Base-by-base conservation (phyloP, 177 flowering plant species). In the Telopea speciosissima region DNA sequence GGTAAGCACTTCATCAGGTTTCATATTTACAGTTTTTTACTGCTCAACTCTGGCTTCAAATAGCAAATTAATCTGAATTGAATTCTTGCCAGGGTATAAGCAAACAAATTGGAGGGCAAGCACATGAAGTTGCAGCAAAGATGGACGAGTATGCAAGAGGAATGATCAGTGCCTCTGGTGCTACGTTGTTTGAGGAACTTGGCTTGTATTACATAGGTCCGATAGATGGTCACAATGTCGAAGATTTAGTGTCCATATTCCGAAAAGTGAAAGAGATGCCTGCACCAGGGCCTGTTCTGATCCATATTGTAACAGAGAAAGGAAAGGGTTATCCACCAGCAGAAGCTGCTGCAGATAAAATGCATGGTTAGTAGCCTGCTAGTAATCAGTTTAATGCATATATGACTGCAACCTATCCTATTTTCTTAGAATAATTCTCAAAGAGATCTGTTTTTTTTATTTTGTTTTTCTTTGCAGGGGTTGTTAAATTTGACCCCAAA, bases 321-420 rank as follows among this genome's bases (percentile, higher is more conserved):
- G 97, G 98, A 33, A 92, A 90, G 73, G 98, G 97, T 4, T 94
- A 90, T 75, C 86, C 95, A 7, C 96, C 93, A 24, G 98, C 98
- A 0, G 95, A 90, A 81, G 86, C 82, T 4, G 97, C 98, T 28
- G 83, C 88, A 22, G 98, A 94, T 75, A 92, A 76, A 82, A 89
- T 89, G 96, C 98, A 94, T 74, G 97, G 97, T 92, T 22, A 83
- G 84, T 67, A 23, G 9, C 21, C 42, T 63, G 58, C 54, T 63
- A 11, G 6, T 19, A 60, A 28, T 24, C 58, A 49, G 21, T 62
- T 68, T 56, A 21, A 0, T n/a, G 25, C 1, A 24, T 52, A 24
- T 52, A 54, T 17, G 6, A 63, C 19, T 65, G 17, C 68, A 17
- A 23, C 24, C 22, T 8, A 33, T 23, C n/a, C 19, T 8, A 52